Evolutionary conservation across 2,329 filamentous ascomycete genomes (phyloP).

Genomic region (Bipolaris gigantea): DNA sequence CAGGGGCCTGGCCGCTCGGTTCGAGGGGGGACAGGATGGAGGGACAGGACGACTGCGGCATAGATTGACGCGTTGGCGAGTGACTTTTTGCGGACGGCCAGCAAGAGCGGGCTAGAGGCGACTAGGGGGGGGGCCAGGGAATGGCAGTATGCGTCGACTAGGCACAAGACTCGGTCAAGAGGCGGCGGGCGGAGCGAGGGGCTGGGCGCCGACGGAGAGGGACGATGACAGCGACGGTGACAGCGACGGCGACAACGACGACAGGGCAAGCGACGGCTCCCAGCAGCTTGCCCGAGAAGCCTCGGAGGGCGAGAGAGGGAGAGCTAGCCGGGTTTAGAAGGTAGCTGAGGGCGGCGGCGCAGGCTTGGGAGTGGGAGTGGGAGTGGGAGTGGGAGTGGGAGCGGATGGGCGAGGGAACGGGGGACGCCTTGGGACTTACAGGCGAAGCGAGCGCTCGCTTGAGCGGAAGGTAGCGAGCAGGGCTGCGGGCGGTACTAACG

Average conservation of each 20-base stretch:
- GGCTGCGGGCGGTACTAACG: conserved; percentile 1
- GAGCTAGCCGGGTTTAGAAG: conserved; percentile 29
- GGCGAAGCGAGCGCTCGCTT: conserved; percentile 22
- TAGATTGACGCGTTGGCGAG: conserved; percentile 1
- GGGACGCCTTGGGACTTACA: conserved; percentile 8
- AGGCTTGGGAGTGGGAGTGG: background rate
- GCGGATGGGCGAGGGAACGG: conserved; percentile 5
- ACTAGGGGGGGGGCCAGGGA: conserved; percentile 6
- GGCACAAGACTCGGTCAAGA: conserved; percentile 4
- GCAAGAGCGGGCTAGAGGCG: conserved; percentile 6
- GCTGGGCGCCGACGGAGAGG: background rate
- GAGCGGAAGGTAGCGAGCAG: conserved; percentile 15
- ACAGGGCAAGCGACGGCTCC: background rate
- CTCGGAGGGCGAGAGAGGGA: background rate
- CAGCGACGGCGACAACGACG: background rate
- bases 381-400: too few species aligned
- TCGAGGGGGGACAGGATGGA: background rate
- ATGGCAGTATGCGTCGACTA: background rate
- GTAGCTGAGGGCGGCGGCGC: conserved; percentile 18
- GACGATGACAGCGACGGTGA: conserved; percentile 8
- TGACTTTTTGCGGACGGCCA: background rate
- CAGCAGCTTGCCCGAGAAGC: conserved; percentile 14
- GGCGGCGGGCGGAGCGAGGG: conserved; percentile 1
- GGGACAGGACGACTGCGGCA: background rate
- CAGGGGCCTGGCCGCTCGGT: conserved; percentile 26